Percentiles rank a stretch among this genome's conserved stretches.
Conservation (phyloP, 192 early-diverging fungal genomes). For the Mortierella claussenii region DNA sequence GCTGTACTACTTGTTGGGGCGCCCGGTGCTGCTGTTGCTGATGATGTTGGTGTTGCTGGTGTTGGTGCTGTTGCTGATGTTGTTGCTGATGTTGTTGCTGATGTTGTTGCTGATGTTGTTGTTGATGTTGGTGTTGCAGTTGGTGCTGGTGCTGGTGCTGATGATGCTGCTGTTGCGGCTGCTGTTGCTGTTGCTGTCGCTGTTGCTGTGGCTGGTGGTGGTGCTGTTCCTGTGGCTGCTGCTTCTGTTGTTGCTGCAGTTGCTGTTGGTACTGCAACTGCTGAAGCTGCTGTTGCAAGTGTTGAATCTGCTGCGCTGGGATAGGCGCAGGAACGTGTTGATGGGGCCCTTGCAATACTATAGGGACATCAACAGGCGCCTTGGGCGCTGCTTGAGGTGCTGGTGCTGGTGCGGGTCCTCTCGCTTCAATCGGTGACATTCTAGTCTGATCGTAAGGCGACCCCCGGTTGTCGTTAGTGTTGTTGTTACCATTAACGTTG, state of each 20-base stretch:
- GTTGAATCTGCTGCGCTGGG: constrained; percentile 4
- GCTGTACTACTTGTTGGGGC: constrained; percentile 3
- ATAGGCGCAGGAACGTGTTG: background rate
- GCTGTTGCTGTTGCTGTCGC: constrained; percentile 8
- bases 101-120: background rate
- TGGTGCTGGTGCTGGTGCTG: constrained; percentile 5
- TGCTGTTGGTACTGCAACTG: constrained; percentile 11
- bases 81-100: constrained; percentile 6
- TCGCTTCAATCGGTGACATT: constrained; percentile 3
- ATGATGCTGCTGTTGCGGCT: constrained; percentile 4
- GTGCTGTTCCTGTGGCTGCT: constrained; percentile 7
- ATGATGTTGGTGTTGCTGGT: constrained; percentile 3
- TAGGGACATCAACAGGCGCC: background rate
- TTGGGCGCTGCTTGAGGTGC: constrained; percentile 3
- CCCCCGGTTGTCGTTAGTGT: background rate
- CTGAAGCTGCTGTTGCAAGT: constrained; percentile 8
- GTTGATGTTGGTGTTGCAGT: constrained; percentile 7
- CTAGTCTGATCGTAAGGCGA: background rate
- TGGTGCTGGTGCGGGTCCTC: constrained; percentile 5
- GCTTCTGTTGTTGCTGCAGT: constrained; percentile 13
- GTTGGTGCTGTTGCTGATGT: constrained; percentile 8
- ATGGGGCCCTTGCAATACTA: background rate
- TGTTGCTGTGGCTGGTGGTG: background rate
- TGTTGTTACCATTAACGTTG: constrained; percentile 10
- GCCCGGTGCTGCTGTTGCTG: constrained; percentile 12